Evolutionary conservation across 495 filamentous ascomycete species (phyloP), one percentile per base, ranked within the genome.

Genomic region (Tuber umbilicatum): DNA sequence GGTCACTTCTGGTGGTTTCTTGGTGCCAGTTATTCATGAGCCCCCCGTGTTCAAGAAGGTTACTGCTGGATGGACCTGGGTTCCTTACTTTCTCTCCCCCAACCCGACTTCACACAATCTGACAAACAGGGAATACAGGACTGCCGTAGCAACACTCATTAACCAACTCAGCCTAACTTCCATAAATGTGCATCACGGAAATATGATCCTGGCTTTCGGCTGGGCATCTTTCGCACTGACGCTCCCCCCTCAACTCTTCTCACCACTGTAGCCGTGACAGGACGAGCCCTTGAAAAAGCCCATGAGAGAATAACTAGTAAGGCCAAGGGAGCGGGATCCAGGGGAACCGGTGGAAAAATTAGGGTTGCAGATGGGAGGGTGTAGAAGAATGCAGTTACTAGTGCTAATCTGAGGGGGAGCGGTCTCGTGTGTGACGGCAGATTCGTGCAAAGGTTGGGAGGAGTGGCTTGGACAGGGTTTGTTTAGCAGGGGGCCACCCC

Each of bases 11-110:
- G 71, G 73, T 10, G 38, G 42, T 35, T 78, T 74, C 64, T 74
- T 73, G n/a, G 74, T 80, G 23, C 79, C 79, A 1, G 73, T 38
- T 21, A 73, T 80, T 19, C 73, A 74, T 1, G 74, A 77, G 19
- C 78, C 79, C n/a, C 31, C 71, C 9, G 73, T 70, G 70, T 77
- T 78, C 16, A 73, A 73, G 39, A 80, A 77, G 50, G 12, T 80
- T 31, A 73, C 64, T 0, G 79, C 78, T 0, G 60, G 79, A 77
- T 27, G 38, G 31, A 19, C 78, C 70, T 73, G 73, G 35, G 76
- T 73, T 21, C 16, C 23, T 27, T 17, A 6, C 45, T 2, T 12
- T 40, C 19, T 17, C n/a, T 37, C 17, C 38, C 35, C n/a, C 9
- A 60, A 60, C n/a, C n/a, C 1, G n/a, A 60, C 50, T 31, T 16